Evolutionary conservation across 2,329 filamentous ascomycete species (phyloP).

Genomic region (Paecilomyces sp.): DNA sequence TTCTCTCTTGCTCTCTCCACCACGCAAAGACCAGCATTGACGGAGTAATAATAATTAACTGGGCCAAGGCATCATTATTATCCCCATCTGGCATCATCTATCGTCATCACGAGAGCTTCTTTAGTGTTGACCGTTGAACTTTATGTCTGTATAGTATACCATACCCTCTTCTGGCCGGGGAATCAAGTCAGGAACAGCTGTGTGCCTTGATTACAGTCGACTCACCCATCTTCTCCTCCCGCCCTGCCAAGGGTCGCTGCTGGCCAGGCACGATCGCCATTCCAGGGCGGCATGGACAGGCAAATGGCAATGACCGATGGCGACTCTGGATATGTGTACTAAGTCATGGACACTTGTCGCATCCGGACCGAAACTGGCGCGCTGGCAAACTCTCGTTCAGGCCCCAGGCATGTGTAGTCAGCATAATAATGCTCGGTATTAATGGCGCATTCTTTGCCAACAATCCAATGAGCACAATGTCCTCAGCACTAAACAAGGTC

Average conservation of each 20-base stretch:
- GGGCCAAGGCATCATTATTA: not conserved
- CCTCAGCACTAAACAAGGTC: not conserved
- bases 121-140: no score
- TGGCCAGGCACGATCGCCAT: not conserved
- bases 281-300: not conserved
- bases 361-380: not conserved
- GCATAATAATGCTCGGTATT: not conserved
- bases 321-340: not conserved
- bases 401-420: not conserved
- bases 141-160: no score
- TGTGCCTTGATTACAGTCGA: no score
- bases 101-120: no score
- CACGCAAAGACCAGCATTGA: no score
- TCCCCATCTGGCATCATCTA: no score
- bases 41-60: not conserved
- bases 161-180: no score
- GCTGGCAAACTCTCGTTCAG: not conserved
- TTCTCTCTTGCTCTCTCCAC: not conserved
- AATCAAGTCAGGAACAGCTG: no score
- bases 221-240: not conserved
- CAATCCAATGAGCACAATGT: not conserved
- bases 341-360: not conserved
- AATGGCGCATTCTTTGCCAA: not conserved
- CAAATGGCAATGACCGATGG: not conserved
- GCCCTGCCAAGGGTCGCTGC: not conserved